Conservation (phyloP, 352 stramenopile genomes). For the Phytophthora pistaciae region DNA sequence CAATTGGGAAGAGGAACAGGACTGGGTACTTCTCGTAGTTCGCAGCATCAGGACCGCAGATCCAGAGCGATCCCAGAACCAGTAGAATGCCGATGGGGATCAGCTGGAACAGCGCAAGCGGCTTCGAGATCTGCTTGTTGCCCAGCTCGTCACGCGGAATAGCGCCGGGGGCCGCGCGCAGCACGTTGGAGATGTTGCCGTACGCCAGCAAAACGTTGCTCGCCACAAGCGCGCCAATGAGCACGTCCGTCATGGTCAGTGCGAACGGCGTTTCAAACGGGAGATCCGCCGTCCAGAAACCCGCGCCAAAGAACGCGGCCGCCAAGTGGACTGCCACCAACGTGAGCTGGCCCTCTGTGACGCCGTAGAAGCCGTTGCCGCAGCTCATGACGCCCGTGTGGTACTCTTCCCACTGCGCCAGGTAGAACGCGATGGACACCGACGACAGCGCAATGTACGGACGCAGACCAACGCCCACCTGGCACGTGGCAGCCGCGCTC, state of each 20-base stretch:
- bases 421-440: conserved; percentile 85
- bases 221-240: conserved; percentile 63
- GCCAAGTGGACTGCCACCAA: conserved; percentile 74
- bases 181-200: conserved; percentile 82
- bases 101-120: conserved; percentile 79
- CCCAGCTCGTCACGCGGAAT: conserved; percentile 77
- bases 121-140: conserved; percentile 87
- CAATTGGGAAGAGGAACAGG: conserved; percentile 83
- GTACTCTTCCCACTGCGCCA: conserved; percentile 91
- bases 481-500: conserved; percentile 72
- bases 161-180: conserved; percentile 55
- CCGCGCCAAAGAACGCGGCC: conserved; percentile 62
- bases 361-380: conserved; percentile 84
- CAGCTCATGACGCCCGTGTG: conserved; percentile 92
- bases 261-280: conserved; percentile 28
- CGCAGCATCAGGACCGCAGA: conserved; percentile 68
- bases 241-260: conserved; percentile 57
- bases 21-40: conserved; percentile 78
- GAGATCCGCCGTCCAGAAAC: conserved; percentile 63
- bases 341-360: conserved; percentile 86
- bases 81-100: conserved; percentile 74
- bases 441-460: conserved; percentile 75
- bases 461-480: conserved; percentile 53
- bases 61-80: conserved; percentile 72
- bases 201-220: conserved; percentile 85